Evolutionary conservation across 805 yeast genomes (phyloP).

Genomic region (Zygotorulaspora florentina): DNA sequence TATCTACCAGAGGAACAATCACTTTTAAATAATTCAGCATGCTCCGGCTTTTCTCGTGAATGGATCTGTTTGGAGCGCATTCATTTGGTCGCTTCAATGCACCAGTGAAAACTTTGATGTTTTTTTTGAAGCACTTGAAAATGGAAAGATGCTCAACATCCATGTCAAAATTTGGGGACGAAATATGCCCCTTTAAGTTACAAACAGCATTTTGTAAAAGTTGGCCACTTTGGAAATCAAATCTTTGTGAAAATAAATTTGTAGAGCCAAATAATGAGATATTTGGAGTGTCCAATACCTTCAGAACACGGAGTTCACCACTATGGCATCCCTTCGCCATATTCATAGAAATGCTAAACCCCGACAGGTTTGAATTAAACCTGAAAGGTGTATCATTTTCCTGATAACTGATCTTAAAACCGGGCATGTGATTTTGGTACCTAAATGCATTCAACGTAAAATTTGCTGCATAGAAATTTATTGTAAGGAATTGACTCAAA

Average conservation of each 20-base stretch:
- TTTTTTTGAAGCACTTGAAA: constrained; percentile 30
- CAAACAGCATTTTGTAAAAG: constrained; percentile 33
- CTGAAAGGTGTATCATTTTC: constrained; percentile 43
- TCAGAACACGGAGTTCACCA: constrained; percentile 11
- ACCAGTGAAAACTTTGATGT: constrained; percentile 28
- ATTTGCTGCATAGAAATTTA: constrained; percentile 23
- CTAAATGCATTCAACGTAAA: constrained; percentile 28
- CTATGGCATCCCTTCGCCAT: constrained; percentile 17
- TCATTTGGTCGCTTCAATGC: constrained; percentile 12
- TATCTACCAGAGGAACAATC: constrained; percentile 35
- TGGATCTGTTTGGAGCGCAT: constrained; percentile 8
- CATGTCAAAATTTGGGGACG: constrained; percentile 45
- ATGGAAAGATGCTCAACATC: constrained; percentile 40
- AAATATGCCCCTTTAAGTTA: constrained; percentile 38
- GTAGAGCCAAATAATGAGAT: constrained; percentile 38
- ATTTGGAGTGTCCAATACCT: constrained; percentile 38
- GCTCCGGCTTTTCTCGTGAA: constrained; percentile 9
- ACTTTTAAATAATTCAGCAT: constrained; percentile 19
- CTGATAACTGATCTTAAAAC: constrained; percentile 42
- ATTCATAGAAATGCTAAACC: constrained; percentile 33
- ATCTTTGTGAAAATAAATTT: constrained; percentile 37
- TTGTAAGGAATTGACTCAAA: constrained; percentile 22
- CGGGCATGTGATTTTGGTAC: constrained; percentile 39
- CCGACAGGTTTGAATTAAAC: constrained; percentile 37
- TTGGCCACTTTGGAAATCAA: constrained; percentile 23